Evolutionary conservation across 179 eudicot species (phyloP).

Genomic region (Carnegiea gigantea): DNA sequence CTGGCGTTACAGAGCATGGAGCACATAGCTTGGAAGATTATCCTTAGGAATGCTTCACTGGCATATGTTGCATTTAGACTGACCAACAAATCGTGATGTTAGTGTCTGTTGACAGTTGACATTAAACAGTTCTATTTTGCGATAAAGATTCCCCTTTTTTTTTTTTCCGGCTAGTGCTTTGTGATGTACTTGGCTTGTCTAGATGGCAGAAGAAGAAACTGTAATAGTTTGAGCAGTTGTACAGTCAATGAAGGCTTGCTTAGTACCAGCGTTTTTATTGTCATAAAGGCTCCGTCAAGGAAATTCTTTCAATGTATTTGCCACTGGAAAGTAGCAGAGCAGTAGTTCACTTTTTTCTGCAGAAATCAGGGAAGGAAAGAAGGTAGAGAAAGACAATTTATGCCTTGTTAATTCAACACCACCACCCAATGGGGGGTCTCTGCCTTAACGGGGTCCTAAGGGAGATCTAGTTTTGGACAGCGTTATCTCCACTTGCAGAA

Average conservation of each 20-base stretch:
- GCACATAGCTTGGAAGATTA: background rate
- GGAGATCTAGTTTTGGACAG: background rate
- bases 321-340: background rate
- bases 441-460: background rate
- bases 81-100: background rate
- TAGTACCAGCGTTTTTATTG: background rate
- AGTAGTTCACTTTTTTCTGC: background rate
- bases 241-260: background rate
- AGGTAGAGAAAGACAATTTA: background rate
- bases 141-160: background rate
- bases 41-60: background rate
- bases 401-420: background rate
- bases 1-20: background rate
- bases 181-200: background rate
- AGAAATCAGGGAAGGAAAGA: background rate
- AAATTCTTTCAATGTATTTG: background rate
- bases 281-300: background rate
- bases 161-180: background rate
- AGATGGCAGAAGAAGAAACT: background rate
- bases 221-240: background rate
- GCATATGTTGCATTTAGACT: background rate
- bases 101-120: background rate
- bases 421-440: background rate
- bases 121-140: background rate
- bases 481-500: background rate